Evolutionary conservation across 164 flowering plant species (phyloP).

Genomic region (Umbilicus rupestris): DNA sequence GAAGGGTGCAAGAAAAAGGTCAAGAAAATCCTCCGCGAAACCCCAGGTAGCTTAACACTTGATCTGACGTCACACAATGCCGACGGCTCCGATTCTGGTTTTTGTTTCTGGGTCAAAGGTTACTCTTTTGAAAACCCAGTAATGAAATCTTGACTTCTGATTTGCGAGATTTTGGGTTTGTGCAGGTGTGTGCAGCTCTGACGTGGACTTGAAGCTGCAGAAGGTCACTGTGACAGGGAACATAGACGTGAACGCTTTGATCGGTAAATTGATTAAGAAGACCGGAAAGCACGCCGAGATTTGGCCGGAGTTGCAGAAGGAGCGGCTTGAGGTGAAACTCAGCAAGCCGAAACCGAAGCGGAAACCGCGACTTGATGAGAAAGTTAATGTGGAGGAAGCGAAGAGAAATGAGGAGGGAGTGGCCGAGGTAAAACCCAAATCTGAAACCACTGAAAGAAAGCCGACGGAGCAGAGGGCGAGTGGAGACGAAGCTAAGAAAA

Average conservation of each 20-base stretch:
- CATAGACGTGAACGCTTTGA: constrained; percentile 31
- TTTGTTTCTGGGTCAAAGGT: no score
- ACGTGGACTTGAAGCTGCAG: constrained; percentile 41
- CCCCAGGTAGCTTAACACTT: constrained; percentile 35
- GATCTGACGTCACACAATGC: no score
- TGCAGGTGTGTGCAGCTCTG: constrained; percentile 38
- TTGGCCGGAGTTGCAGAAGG: constrained; percentile 32
- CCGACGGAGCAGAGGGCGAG: background rate
- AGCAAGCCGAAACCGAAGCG: constrained; percentile 12
- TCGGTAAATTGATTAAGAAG: constrained; percentile 41
- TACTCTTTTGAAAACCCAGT: no score
- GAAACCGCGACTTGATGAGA: background rate
- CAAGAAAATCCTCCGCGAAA: constrained; percentile 29
- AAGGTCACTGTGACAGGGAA: constrained; percentile 38
- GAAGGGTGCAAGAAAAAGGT: constrained; percentile 61
- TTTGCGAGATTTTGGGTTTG: background rate
- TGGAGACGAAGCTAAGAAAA: background rate
- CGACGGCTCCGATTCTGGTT: background rate
- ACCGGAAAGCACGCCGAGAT: constrained; percentile 49
- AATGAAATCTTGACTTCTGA: no score
- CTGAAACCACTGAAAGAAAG: background rate
- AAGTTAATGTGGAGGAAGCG: background rate
- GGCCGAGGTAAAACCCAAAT: background rate
- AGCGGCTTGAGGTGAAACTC: constrained; percentile 15
- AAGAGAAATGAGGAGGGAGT: constrained; percentile 9